Conservation (phyloP, 306 rosid species). For the Cyamopsis tetragonoloba region DNA sequence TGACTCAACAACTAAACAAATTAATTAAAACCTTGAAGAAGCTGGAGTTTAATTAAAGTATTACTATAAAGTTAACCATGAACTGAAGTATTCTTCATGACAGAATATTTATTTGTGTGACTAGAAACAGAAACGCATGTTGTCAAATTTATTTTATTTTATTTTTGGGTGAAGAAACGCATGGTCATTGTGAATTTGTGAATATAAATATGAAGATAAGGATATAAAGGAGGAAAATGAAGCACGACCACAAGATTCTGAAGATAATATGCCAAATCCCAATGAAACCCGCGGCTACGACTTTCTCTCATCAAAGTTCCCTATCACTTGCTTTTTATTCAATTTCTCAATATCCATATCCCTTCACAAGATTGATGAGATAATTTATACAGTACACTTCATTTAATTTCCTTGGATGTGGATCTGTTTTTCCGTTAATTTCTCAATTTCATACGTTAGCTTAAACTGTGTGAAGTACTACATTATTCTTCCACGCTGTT, state of each 20-base stretch:
- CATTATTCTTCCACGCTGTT: too few relatives aligned
- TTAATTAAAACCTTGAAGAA: not conserved
- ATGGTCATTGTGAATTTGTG: too few relatives aligned
- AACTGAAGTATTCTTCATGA: not conserved
- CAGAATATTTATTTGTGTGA: slow-evolving; percentile 29
- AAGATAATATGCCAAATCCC: slow-evolving; percentile 28
- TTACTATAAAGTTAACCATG: not conserved
- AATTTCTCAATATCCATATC: not conserved
- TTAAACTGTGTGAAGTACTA: not conserved
- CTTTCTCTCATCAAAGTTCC: slow-evolving; percentile 9
- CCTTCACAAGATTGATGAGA: not conserved
- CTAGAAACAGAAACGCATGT: slow-evolving; percentile 24
- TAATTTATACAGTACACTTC: not conserved
- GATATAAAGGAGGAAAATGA: slow-evolving; percentile 35
- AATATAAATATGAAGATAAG: slow-evolving; percentile 31
- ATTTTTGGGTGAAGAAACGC: too few relatives aligned
- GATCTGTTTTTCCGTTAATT: slow-evolving; percentile 4
- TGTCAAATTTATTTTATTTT: too few relatives aligned
- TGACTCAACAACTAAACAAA: not conserved
- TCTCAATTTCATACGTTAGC: not conserved
- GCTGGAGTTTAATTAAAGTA: too few relatives aligned
- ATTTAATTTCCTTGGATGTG: slow-evolving; percentile 1
- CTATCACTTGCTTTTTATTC: not conserved
- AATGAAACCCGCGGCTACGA: not conserved
- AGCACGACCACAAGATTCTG: slow-evolving; percentile 38